Evolutionary conservation across 1,139 yeast species (phyloP).

Genomic region (Blastobotrys proliferans): DNA sequence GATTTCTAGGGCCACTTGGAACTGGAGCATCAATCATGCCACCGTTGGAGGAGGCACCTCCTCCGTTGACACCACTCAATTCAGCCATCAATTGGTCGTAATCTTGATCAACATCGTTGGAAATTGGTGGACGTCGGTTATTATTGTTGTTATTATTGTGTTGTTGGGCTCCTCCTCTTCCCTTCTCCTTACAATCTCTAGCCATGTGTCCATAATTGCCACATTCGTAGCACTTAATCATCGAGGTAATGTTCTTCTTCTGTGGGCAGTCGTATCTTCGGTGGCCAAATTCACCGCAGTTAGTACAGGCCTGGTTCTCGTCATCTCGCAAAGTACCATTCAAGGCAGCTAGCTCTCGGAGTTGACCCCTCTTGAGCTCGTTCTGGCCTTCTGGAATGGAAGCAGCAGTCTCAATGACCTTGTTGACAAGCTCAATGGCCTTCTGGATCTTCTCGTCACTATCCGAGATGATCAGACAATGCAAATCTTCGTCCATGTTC

Average conservation of each 20-base stretch:
- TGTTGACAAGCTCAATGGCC: constrained; percentile 72
- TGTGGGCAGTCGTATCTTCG: constrained; percentile 58
- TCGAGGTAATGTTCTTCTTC: constrained; percentile 49
- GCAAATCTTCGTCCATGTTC: constrained; percentile 73
- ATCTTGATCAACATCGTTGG: constrained; percentile 40
- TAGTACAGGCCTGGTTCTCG: constrained; percentile 61
- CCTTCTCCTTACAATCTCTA: constrained; percentile 64
- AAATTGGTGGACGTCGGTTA: neutral
- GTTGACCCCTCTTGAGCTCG: constrained; percentile 83
- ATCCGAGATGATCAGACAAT: constrained; percentile 84
- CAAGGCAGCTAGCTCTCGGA: constrained; percentile 84
- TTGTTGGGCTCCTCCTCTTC: constrained; percentile 10
- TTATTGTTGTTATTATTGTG: constrained; percentile 15
- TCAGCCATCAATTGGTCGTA: constrained; percentile 51
- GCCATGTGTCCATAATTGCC: constrained; percentile 85
- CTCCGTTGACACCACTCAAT: constrained; percentile 37
- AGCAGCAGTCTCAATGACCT: constrained; percentile 74
- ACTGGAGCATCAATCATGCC: constrained; percentile 10
- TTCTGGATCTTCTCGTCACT: constrained; percentile 69
- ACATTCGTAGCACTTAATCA: constrained; percentile 70
- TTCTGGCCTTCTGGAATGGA: constrained; percentile 91
- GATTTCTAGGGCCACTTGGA: constrained; percentile 6
- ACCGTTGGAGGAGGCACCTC: too few species aligned
- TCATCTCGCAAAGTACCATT: constrained; percentile 92
- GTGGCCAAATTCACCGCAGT: constrained; percentile 61